Base-by-base conservation (phyloP, 768 basidiomycete species). In the Hypholoma fasciculare region DNA sequence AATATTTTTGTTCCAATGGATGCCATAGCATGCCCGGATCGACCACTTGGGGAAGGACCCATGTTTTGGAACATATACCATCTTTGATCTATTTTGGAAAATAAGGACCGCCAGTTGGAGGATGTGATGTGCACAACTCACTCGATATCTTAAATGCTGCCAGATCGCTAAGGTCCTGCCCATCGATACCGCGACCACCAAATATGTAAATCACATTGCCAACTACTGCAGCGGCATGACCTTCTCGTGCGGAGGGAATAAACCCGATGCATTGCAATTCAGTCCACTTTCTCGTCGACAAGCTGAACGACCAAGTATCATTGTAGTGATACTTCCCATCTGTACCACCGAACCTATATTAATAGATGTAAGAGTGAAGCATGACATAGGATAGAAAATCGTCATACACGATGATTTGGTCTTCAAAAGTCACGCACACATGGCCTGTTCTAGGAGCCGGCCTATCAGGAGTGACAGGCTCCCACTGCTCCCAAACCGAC, bases 21-120 rank as follows among this genome's bases (percentile, higher is more conserved):
- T 7, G 96, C 94, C 95, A 99, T 96, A n/a, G 96, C 92, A 73
- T 99, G 97, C 1, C 97, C 97, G 8, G 94, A 96, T 50, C 97
- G 84, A 2, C 94, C 92, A 40, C 81, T 88, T 0, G 97, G 97
- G 14, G 93, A 85, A 16, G 96, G 96, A 0, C 97, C 97, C 97
- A 99, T 99, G 69, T 98, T 97, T 73, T 98, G 95, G 79, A 99
- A 99, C 94, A 96, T 98, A 76, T 96, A 99, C 97, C 97, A 99
- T 65, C 97, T 83, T 68, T 94, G 92, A 73, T 95, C 96, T 98
- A 69, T 48, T 59, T 27, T 52, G 63, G 50, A 63, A 53, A 20
- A 61, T 34, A 12, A 47, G 34, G 30, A 48, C 53, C 46, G 55
- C 50, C 37, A 26, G 46, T 30, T 37, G 7, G n/a, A 13, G 52